phyloP scores from a whole-genome alignment of 805 yeast genomes.

The Deakozyma indianensis region DNA sequence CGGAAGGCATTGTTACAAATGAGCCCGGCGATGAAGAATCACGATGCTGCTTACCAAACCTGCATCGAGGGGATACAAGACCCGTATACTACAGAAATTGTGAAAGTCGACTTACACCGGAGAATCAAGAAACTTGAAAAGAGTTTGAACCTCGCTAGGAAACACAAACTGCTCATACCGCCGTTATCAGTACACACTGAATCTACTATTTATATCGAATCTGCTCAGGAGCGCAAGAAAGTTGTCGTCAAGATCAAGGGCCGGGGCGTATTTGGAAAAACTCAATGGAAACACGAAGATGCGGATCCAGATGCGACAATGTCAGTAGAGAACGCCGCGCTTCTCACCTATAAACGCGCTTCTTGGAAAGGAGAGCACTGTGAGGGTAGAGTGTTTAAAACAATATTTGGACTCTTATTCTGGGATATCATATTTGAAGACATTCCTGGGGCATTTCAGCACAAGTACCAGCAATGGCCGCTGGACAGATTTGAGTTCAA shows the following conservation, averaged over 20 bases:
- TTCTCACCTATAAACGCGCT: conserved; percentile 14
- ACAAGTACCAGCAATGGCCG: conserved; percentile 21
- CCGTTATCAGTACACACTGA: background rate
- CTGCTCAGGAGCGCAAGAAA: background rate
- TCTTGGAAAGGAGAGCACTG: conserved; percentile 24
- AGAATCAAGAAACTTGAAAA: background rate
- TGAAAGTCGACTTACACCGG: background rate
- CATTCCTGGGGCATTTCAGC: conserved; percentile 16
- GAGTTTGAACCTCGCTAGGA: background rate
- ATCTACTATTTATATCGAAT: background rate
- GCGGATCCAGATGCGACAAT: conserved; percentile 3
- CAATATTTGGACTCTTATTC: conserved; percentile 16
- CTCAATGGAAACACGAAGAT: background rate
- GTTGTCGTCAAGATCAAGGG: background rate
- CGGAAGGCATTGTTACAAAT: background rate
- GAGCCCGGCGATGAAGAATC: background rate
- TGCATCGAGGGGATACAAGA: background rate
- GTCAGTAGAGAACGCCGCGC: conserved; percentile 22
- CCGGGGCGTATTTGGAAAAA: background rate
- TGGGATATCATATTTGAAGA: conserved; percentile 21
- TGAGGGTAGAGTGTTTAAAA: conserved; percentile 19
- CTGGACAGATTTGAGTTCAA: conserved; percentile 14
- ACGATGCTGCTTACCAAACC: background rate
- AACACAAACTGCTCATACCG: background rate
- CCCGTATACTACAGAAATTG: background rate